Percentiles rank a stretch among this genome's conserved stretches.
Evolutionary conservation across 2,329 filamentous ascomycete genomes (phyloP).

Genomic region (Nemania abortiva): DNA sequence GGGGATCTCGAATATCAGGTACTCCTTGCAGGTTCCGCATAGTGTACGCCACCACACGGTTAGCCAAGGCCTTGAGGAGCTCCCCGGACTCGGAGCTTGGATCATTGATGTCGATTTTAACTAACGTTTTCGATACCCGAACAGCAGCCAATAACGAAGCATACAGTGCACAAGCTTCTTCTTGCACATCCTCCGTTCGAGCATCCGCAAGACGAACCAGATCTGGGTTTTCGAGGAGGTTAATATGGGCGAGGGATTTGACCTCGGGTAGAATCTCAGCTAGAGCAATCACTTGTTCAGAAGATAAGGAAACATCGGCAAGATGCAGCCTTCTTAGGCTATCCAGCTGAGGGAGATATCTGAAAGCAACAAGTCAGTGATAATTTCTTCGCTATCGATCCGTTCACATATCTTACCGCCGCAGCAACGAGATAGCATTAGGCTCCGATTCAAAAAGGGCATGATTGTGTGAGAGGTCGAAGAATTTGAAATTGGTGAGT

Average conservation of each 20-base stretch:
- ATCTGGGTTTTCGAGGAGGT: conserved; percentile 83
- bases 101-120: conserved; percentile 92
- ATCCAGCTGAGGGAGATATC: conserved; percentile 82
- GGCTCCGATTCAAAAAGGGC: conserved; percentile 79
- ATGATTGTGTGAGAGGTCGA: conserved; percentile 92
- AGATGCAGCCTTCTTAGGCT: conserved; percentile 87
- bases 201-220: conserved; percentile 79
- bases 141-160: conserved; percentile 91
- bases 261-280: conserved; percentile 92
- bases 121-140: conserved; percentile 82
- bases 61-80: conserved; percentile 89
- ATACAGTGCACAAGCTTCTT: conserved; percentile 94
- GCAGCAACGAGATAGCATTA: conserved; percentile 79
- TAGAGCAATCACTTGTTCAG: conserved; percentile 90
- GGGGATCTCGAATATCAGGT: conserved; percentile 60
- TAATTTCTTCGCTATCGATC: neutral
- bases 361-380: conserved; percentile 49
- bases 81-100: conserved; percentile 86
- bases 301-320: conserved; percentile 82
- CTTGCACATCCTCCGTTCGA: conserved; percentile 81
- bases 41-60: conserved; percentile 95
- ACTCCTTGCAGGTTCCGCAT: conserved; percentile 89
- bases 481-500: conserved; percentile 82
- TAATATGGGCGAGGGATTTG: conserved; percentile 84
- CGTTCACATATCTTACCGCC: conserved; percentile 67